These are phyloP conservation scores for Waltiozyma solani DNA, from an alignment of 1,139 yeast genomes.

Conservation along the genomic window DNA sequence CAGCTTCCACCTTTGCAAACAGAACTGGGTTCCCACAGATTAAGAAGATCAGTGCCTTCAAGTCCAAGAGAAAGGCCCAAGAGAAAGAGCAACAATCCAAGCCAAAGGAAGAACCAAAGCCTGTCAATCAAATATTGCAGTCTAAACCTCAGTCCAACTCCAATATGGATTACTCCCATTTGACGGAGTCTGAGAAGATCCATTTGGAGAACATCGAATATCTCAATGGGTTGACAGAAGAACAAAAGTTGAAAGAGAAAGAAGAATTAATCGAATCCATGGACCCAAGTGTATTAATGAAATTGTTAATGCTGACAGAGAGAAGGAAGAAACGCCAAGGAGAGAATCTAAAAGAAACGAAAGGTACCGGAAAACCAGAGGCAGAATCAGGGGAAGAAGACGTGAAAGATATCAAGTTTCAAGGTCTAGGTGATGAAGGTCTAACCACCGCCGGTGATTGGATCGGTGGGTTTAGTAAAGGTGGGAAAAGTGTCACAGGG, in stretches of 20 bases:
- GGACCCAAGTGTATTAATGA: constrained; percentile 60
- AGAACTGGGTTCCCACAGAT: constrained; percentile 17
- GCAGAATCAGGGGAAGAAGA: constrained; percentile 13
- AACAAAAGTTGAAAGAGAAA: constrained; percentile 55
- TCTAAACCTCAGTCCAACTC: too few relatives aligned
- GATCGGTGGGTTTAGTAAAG: constrained; percentile 55
- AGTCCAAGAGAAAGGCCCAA: constrained; percentile 24
- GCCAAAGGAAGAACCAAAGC: too few relatives aligned
- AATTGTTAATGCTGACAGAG: constrained; percentile 26
- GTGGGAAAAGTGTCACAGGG: constrained; percentile 12
- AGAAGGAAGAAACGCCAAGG: constrained; percentile 23
- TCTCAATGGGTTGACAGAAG: constrained; percentile 52
- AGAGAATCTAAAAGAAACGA: neutral
- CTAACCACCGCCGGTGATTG: constrained; percentile 36
- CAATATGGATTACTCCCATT: too few relatives aligned
- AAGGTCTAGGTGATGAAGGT: constrained; percentile 33
- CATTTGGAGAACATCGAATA: constrained; percentile 66
- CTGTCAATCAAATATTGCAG: too few relatives aligned
- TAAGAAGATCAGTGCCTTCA: constrained; percentile 23
- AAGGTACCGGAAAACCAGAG: neutral
- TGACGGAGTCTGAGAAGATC: constrained; percentile 59
- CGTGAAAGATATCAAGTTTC: constrained; percentile 42
- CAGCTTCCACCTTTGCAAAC: constrained; percentile 19
- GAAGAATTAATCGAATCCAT: constrained; percentile 56
- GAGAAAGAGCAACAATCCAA: constrained; percentile 5